Evolutionary conservation across 1,284 basidiomycete genomes (phyloP).

Genomic region (Sanguinoderma infundibulare): DNA sequence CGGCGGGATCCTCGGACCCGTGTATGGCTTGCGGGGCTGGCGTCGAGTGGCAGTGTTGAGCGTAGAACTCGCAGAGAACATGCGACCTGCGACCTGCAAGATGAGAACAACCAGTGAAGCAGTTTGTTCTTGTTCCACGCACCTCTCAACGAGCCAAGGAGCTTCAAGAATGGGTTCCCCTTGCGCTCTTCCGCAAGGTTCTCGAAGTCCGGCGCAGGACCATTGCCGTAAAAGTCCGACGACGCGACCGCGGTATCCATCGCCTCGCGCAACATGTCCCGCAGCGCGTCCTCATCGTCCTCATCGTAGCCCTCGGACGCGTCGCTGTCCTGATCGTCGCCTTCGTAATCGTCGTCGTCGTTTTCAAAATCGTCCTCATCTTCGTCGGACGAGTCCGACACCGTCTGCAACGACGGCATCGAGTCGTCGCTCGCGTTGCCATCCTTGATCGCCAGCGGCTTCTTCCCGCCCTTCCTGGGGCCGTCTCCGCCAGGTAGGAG

Average conservation of each 20-base stretch:
- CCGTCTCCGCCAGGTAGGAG: slow-evolving; percentile 21
- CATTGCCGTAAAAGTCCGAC: slow-evolving; percentile 56
- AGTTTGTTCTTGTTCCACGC: slow-evolving; percentile 9
- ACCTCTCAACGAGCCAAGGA: slow-evolving; percentile 75
- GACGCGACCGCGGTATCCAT: slow-evolving; percentile 67
- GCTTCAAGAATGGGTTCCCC: slow-evolving; percentile 74
- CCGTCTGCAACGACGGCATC: slow-evolving; percentile 67
- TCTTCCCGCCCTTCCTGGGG: slow-evolving; percentile 39
- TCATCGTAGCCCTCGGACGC: slow-evolving; percentile 59
- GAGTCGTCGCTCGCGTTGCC: slow-evolving; percentile 50
- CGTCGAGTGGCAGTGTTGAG: slow-evolving; percentile 47
- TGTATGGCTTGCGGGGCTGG: slow-evolving; percentile 31
- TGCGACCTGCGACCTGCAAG: slow-evolving; percentile 23
- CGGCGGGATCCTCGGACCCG: background rate
- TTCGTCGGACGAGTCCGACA: slow-evolving; percentile 58
- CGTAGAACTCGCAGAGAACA: slow-evolving; percentile 68
- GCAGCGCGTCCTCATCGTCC: slow-evolving; percentile 68
- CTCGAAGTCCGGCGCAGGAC: slow-evolving; percentile 45
- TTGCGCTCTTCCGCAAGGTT: slow-evolving; percentile 55
- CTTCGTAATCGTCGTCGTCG: slow-evolving; percentile 35
- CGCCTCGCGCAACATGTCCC: slow-evolving; percentile 65
- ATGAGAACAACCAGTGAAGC: background rate
- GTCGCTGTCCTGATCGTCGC: slow-evolving; percentile 45
- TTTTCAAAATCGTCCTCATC: slow-evolving; percentile 36
- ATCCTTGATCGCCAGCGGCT: slow-evolving; percentile 53